Conservation (phyloP, 352 stramenopile species). For the Phytopythium kandeliae region DNA sequence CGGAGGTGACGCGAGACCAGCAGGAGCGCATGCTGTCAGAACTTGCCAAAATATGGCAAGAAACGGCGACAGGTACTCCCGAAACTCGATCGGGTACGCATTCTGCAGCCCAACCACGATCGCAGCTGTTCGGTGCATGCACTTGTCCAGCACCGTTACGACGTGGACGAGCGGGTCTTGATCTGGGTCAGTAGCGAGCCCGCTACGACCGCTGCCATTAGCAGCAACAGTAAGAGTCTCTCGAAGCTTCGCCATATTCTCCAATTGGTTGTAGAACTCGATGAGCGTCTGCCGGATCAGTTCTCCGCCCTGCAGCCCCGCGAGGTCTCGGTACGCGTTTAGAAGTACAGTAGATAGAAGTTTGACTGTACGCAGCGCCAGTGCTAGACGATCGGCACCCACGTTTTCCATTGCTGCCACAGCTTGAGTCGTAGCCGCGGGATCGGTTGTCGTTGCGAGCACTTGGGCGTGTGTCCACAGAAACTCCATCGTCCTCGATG, state of each 20-base stretch:
- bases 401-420: slow-evolving; percentile 6
- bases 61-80: slow-evolving; percentile 64
- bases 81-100: slow-evolving; percentile 81
- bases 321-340: slow-evolving; percentile 66
- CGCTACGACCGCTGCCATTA: background rate
- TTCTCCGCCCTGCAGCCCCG: slow-evolving; percentile 41
- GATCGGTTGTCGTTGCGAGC: background rate
- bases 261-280: slow-evolving; percentile 67
- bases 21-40: slow-evolving; percentile 19
- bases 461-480: slow-evolving; percentile 19
- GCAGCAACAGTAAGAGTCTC: slow-evolving; percentile 13
- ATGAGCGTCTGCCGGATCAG: slow-evolving; percentile 53
- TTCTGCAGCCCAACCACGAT: slow-evolving; percentile 73
- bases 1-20: background rate
- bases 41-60: slow-evolving; percentile 64
- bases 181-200: slow-evolving; percentile 6
- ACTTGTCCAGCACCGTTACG: slow-evolving; percentile 47
- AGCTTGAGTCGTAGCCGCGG: slow-evolving; percentile 7
- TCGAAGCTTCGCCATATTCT: slow-evolving; percentile 48
- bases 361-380: slow-evolving; percentile 54
- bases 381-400: slow-evolving; percentile 20
- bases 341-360: slow-evolving; percentile 63
- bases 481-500: slow-evolving; percentile 25
- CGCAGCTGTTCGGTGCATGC: slow-evolving; percentile 49
- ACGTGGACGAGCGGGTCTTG: slow-evolving; percentile 2